Evolutionary conservation across 2,329 filamentous ascomycete genomes (phyloP), one percentile per base, ranked within the genome.

Genomic region (Anthostomella pinea): DNA sequence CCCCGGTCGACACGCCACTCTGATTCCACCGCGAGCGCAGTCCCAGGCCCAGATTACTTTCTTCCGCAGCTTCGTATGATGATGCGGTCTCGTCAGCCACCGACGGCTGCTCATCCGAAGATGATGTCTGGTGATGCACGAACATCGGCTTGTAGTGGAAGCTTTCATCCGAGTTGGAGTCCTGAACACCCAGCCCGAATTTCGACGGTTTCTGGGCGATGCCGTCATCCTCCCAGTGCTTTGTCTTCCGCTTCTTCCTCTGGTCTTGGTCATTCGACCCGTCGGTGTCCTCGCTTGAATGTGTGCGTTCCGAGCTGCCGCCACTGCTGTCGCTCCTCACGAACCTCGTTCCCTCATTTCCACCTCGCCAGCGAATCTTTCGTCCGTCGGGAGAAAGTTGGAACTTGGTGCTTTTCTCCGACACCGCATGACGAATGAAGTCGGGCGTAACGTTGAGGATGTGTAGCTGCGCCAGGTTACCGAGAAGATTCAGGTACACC

Each of bases 381-480:
- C 81, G 78, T 0, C 87, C 86, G 51, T 93, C 87, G 0, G 69
- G 68, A 0, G 87, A 91, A 0, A 94, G 58, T 56, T 94, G 85
- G 33, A 95, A 81, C 50, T 84, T 85, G 14, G 75, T 74, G 51
- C 86, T 91, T 47, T 81, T 76, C 32, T 85, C 79, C 1, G 70
- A 67, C 2, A 94, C 71, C 0, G 88, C 85, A 22, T 77, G 76
- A 39, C 85, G 81, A 24, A 93, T 80, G 51, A 91, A 91, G 18
- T 83, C 79, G 0, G 82, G 73, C 0, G 87, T 89, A 2, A 94
- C 87, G 40, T 88, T 90, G 49, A 93, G 73, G 0, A 89, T 91
- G 52, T 94, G 87, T 13, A 94, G 66, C 61, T 94, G 87, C 0
- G 88, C 87, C 69, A 94, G 75, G 53, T 84, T 89, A 56, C 83